Evolutionary conservation across 1,284 basidiomycete species (phyloP).

Genomic region (Sparassis latifolia): DNA sequence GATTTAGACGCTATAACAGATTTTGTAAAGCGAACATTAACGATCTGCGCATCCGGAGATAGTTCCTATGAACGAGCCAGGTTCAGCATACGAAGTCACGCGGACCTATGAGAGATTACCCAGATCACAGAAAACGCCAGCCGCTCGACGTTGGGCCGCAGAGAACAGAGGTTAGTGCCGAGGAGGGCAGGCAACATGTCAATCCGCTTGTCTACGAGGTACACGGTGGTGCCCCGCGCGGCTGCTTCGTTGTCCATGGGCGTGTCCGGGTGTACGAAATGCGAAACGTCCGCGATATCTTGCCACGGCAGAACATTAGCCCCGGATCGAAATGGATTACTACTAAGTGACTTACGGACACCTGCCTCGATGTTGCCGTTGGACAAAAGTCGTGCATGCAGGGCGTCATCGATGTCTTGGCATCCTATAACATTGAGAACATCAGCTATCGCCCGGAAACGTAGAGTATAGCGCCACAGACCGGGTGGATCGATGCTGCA

Average conservation of each 20-base stretch:
- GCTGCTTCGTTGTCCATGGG: constrained; percentile 98
- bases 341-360: constrained; percentile 70
- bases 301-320: too few relatives aligned
- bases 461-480: constrained; percentile 26
- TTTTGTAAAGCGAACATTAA: constrained; percentile 89
- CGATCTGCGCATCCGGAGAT: constrained; percentile 80
- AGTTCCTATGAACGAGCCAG: constrained; percentile 56
- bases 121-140: constrained; percentile 96
- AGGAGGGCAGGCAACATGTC: constrained; percentile 96
- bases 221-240: constrained; percentile 94
- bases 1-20: constrained; percentile 96
- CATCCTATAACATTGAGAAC: constrained; percentile 50
- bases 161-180: constrained; percentile 94
- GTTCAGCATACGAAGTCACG: too few relatives aligned
- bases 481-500: constrained; percentile 98
- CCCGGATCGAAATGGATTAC: too few relatives aligned
- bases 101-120: constrained; percentile 40
- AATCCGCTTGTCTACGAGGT: constrained; percentile 97
- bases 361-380: constrained; percentile 98
- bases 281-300: constrained; percentile 99
- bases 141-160: constrained; percentile 90
- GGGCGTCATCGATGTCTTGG: constrained; percentile 97
- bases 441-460: neutral
- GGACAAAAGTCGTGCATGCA: constrained; percentile 86
- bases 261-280: constrained; percentile 92